Evolutionary conservation across 305 asterid genomes (phyloP), one percentile per base, ranked within the genome.

Genomic region (Fraxinus sp.): DNA sequence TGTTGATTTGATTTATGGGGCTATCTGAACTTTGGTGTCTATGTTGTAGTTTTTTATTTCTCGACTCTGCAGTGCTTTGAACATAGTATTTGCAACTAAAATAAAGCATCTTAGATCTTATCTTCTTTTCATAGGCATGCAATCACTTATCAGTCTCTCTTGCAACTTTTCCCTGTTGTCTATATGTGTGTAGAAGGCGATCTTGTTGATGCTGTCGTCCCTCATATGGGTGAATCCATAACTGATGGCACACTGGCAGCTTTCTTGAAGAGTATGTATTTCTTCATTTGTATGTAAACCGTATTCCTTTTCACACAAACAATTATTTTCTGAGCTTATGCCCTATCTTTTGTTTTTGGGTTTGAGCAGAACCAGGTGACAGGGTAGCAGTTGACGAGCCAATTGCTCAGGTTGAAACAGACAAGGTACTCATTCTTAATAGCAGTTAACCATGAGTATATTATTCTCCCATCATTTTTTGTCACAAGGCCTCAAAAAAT

Each of bases 401-500:
- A 83, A 97, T 97, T 87, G 98, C 99, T 55, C 99, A 94, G 87
- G 87, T 94, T 83, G 99, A 97, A 97, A 97, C 99, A 4, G 99
- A 97, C 87, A 97, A 97, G 98, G 99, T 94, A 90, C 81, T 66
- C 59, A 13, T 66, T 80, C 33, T 64, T 24, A 35, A 74, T 22
- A 71, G 32, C 71, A 73, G 57, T 76, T 73, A 22, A 39, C 14
- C 18, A 46, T 3, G 28, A 70, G 41, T 20, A 33, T 30, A 26
- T 66, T 44, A 41, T 14, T 37, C 68, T 39, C 30, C 41, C 5
- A 52, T n/a, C 64, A 18, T 55, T 72, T 83, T 33, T 81, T 72
- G 49, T 3, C 3, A 7, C 7, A 36, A 68, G 52, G 41, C 39
- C 14, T 81, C 46, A 66, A 75, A 32, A 36, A 36, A 57, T 5